A percentile compares a stretch with the other conserved stretches of the same genome.
phyloP scores from a whole-genome alignment of 495 filamentous ascomycete species.

The Choiromyces venosus region DNA sequence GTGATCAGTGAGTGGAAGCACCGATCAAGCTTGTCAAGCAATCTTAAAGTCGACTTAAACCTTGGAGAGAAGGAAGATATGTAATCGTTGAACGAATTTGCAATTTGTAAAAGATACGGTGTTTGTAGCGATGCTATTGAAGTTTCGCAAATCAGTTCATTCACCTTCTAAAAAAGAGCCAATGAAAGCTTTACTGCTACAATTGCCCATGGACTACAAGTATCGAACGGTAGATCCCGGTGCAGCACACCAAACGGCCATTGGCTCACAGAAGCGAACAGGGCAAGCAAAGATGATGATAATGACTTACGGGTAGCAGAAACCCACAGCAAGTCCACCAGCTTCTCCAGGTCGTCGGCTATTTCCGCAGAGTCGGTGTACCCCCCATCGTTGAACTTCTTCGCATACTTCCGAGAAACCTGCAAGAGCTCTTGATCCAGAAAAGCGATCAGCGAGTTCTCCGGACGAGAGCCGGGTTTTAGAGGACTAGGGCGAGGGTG shows the following conservation, averaged over 20 bases:
- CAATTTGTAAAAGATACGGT: slow-evolving; percentile 40
- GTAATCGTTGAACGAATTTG: slow-evolving; percentile 41
- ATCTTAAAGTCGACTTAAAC: slow-evolving; percentile 20
- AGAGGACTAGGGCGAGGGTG: slow-evolving; percentile 31
- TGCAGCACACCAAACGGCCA: neutral
- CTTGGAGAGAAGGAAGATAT: slow-evolving; percentile 34
- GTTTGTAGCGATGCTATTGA: slow-evolving; percentile 35
- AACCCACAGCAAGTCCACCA: slow-evolving; percentile 41
- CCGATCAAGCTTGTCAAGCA: slow-evolving; percentile 35
- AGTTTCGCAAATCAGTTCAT: neutral
- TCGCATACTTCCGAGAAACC: slow-evolving; percentile 34
- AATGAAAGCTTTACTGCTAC: neutral
- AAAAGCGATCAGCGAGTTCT: slow-evolving; percentile 36
- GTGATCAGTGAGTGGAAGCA: slow-evolving; percentile 40
- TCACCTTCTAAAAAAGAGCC: neutral
- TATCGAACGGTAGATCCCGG: neutral
- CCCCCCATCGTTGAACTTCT: slow-evolving; percentile 32
- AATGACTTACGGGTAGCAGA: slow-evolving; percentile 39
- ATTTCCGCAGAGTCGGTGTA: slow-evolving; percentile 21
- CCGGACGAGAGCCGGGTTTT: slow-evolving; percentile 28
- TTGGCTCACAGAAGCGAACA: neutral
- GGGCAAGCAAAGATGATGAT: neutral
- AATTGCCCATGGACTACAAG: neutral
- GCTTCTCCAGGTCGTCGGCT: slow-evolving; percentile 26
- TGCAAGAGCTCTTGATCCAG: slow-evolving; percentile 36